These are phyloP conservation scores for Coemansia sp. DNA, from an alignment of 192 early-diverging fungal species.

Conservation along the genomic window DNA sequence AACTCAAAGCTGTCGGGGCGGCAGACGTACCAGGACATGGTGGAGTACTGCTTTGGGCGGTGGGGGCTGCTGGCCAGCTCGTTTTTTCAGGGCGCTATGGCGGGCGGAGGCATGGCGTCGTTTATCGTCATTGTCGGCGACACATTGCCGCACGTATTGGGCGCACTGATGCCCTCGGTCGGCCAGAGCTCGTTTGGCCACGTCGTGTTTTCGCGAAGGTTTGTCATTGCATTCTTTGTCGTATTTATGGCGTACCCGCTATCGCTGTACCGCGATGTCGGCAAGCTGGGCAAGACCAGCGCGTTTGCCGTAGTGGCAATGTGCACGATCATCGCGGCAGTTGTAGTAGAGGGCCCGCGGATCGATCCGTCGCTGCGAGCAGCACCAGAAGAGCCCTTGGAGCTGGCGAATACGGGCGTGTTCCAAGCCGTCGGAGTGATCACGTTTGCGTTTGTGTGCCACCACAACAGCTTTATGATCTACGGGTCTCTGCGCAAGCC, in stretches of 20 bases:
- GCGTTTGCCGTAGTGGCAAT: slow-evolving; percentile 84
- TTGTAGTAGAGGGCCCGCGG: slow-evolving; percentile 70
- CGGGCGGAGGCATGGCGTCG: slow-evolving; percentile 80
- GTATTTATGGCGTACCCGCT: slow-evolving; percentile 81
- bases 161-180: slow-evolving; percentile 67
- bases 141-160: slow-evolving; percentile 84
- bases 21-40: slow-evolving; percentile 81
- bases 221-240: slow-evolving; percentile 80
- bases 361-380: slow-evolving; percentile 58
- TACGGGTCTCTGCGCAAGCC: slow-evolving; percentile 84
- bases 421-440: slow-evolving; percentile 89
- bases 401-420: slow-evolving; percentile 59
- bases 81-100: slow-evolving; percentile 91
- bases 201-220: slow-evolving; percentile 68
- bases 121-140: slow-evolving; percentile 73
- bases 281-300: slow-evolving; percentile 87
- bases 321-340: slow-evolving; percentile 74
- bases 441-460: slow-evolving; percentile 96
- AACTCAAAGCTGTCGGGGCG: slow-evolving; percentile 78
- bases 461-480: slow-evolving; percentile 95
- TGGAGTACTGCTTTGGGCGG: slow-evolving; percentile 82
- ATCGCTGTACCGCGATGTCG: slow-evolving; percentile 85
- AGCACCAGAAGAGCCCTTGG: slow-evolving; percentile 27
- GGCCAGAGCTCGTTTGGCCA: slow-evolving; percentile 58
- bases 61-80: slow-evolving; percentile 77